Conservation (phyloP, 768 basidiomycete species). For the Lentinula raphanica region DNA sequence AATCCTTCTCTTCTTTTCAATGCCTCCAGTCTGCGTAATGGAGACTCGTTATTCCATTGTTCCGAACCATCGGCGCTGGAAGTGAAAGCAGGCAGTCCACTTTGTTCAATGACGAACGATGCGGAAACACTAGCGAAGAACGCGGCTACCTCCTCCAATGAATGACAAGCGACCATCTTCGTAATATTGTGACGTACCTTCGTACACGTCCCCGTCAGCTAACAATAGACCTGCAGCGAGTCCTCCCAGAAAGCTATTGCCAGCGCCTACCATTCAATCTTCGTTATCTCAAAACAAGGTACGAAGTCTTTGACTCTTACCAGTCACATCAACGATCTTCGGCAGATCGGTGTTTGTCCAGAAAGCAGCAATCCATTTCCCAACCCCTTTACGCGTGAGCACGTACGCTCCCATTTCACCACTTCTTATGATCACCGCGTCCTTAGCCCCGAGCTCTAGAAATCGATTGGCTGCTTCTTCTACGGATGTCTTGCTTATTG, state of each 20-base stretch:
- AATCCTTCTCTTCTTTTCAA: constrained; percentile 39
- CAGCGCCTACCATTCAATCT: constrained; percentile 57
- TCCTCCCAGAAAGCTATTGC: constrained; percentile 85
- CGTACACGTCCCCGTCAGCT: constrained; percentile 51
- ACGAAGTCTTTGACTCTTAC: constrained; percentile 26
- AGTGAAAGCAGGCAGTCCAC: constrained; percentile 57
- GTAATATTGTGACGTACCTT: constrained; percentile 44
- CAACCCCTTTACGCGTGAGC: constrained; percentile 33
- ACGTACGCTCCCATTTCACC: constrained; percentile 71
- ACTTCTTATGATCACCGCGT: constrained; percentile 70
- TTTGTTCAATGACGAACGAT: constrained; percentile 79
- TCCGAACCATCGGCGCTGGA: constrained; percentile 22
- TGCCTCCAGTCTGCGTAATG: constrained; percentile 49
- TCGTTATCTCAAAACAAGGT: neutral
- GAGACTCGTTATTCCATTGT: constrained; percentile 71
- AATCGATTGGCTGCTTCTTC: constrained; percentile 65
- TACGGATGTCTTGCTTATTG: constrained; percentile 47
- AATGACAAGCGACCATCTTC: neutral
- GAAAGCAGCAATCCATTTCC: constrained; percentile 70
- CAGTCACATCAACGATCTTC: constrained; percentile 78
- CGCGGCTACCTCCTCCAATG: constrained; percentile 38
- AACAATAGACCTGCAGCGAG: constrained; percentile 67
- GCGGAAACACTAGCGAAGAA: constrained; percentile 79
- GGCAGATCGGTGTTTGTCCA: constrained; percentile 44
- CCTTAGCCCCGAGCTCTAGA: constrained; percentile 53